phyloP scores from a whole-genome alignment of 257 asterid genomes.

The Cynanchum wilfordii region DNA sequence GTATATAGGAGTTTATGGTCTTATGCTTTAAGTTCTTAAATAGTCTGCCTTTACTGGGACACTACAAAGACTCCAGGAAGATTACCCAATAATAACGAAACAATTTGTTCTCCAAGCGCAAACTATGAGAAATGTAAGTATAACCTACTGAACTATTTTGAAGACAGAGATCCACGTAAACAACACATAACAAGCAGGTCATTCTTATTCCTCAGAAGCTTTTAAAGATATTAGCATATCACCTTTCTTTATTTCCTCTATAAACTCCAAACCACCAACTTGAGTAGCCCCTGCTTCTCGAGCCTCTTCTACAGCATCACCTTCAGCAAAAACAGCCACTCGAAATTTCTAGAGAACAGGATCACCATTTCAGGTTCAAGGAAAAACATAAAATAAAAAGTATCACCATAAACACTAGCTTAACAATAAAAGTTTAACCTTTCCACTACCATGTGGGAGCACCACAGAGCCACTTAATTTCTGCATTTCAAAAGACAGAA shows the following conservation, averaged over 20 bases:
- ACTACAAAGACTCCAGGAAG: neutral
- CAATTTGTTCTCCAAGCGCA: neutral
- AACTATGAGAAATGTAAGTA: too few species aligned
- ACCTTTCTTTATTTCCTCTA: conserved; percentile 71
- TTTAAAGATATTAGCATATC: conserved; percentile 15
- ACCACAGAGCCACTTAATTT: conserved; percentile 68
- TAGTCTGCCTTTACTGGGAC: neutral
- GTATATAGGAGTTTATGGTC: neutral
- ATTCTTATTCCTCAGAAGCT: neutral
- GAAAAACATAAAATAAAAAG: neutral
- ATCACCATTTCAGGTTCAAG: conserved; percentile 19
- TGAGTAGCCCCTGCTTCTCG: conserved; percentile 89
- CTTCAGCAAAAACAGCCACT: conserved; percentile 96
- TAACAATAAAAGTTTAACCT: conserved; percentile 37
- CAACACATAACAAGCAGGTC: neutral
- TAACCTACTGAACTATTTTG: neutral
- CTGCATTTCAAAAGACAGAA: conserved; percentile 45
- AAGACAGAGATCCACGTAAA: neutral
- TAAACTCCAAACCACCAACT: conserved; percentile 92
- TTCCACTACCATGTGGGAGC: conserved; percentile 92
- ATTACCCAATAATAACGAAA: neutral
- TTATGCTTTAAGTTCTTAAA: neutral
- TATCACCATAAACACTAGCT: neutral
- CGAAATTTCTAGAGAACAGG: conserved; percentile 49
- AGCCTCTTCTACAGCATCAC: conserved; percentile 95